Base-by-base conservation (phyloP, 176 grass and related monocot genomes). In the Oryza officinalis region DNA sequence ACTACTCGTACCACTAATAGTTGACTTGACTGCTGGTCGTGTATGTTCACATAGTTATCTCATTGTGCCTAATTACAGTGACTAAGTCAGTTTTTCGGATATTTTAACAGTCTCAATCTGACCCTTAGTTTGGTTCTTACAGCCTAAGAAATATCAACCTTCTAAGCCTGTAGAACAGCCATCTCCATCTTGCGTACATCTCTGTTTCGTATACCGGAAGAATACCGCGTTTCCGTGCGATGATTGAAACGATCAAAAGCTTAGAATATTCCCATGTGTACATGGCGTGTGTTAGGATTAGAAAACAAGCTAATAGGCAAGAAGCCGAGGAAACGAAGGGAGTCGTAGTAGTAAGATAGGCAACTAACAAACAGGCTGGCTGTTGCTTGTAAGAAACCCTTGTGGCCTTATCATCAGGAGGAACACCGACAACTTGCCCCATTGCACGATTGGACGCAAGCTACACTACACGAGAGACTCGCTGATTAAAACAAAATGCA, bases 351-450 rank as follows among this genome's bases (percentile, higher is more conserved):
- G 50, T 12, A 63, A 26, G 72, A 10, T n/a, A 40, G 61, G 27
- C 31, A 61, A 11, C 33, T 45, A 43, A 63, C 71, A 23, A 69
- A 73, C 88, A 85, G 67, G 44, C 74, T 74, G 68, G 89, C 70
- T 80, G 89, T 91, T 91, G 89, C 89, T 87, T 91, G 89, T 23
- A 90, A 84, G 89, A 54, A 78, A 86, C 17, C 61, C 27, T 61
- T 25, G 8, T n/a, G 14, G 14, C 52, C 17, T 57, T 22, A 61
- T 61, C 57, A 38, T 13, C 7, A 33, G 73, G 32, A 6, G 45
- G 65, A 32, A 33, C 89, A 87, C 89, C 85, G 89, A 91, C 89
- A 91, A 80, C 80, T 63, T 25, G 54, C 12, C 46, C 35, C 33
- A 14, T 65, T 32, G 38, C 28, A 61, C 1, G 11, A 50, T 83